Base-by-base conservation (phyloP, 2,329 filamentous ascomycete genomes). In the Xylariaceae sp. region DNA sequence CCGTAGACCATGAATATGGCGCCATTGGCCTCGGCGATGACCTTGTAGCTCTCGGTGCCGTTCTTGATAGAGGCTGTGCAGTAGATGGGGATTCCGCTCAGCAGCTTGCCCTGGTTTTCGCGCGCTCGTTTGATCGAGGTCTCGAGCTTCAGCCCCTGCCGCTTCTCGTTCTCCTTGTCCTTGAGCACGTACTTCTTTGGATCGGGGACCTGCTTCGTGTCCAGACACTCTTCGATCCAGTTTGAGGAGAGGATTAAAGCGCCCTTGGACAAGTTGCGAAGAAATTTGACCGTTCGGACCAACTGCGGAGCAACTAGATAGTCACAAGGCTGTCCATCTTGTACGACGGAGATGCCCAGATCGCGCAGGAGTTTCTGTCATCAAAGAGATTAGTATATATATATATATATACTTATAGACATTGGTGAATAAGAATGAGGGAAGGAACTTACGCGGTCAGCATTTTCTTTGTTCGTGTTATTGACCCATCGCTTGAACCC, bases 201-300 rank as follows among this genome's bases (percentile, higher is more conserved):
- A 15, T 81, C 66, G 1, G 83, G 77, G 7, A 85, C 59, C 53
- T 79, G 70, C 46, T 83, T 78, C 21, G 78, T 70, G 31, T 85
- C 78, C 9, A 97, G 70, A 32, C 84, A 87, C 16, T 76, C 71
- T 40, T 90, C 85, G 41, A 98, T 77, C 60, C 88, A 98, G 7
- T 76, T 73, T 1, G 83, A 84, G 31, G 80, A 81, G 38, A 97
- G 74, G 30, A 97, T 76, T 1, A 76, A 73, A 0, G 88, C 87
- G 0, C 85, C 88, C 43, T 79, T 81, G 13, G 92, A 88, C 18
- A 98, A 68, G 9, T 88, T 88, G 45, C 83, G 84, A 34, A 97
- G 81, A 58, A 98, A 98, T 58, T 98, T 98, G 59, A 87, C 81
- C 0, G 92, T 98, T 26, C 92, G 83, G 23, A 96, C 78, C 45